These are phyloP conservation scores for Streptanthus diversifolius DNA, from an alignment of 345 rosid species.

Conservation along the genomic window DNA sequence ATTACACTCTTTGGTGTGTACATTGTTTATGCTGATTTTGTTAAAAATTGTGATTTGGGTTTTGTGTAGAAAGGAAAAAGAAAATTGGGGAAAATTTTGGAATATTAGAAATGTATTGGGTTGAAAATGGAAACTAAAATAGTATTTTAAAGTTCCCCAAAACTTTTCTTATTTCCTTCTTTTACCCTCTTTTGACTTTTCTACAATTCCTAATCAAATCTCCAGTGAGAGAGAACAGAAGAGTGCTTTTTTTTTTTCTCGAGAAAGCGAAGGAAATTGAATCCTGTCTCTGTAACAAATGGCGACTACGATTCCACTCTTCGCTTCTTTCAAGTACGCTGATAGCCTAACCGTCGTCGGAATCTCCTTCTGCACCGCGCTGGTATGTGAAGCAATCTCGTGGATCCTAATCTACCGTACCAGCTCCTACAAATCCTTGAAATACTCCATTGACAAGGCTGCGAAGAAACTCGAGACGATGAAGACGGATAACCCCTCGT, in stretches of 20 bases:
- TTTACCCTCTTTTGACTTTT: conserved; percentile 6
- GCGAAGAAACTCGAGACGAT: conserved; percentile 92
- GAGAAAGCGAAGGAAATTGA: not conserved
- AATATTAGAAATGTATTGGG: not conserved
- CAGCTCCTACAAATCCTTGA: conserved; percentile 80
- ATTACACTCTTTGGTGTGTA: not conserved
- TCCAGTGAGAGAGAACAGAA: not conserved
- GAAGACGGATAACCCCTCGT: conserved; percentile 61
- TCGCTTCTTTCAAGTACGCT: conserved; percentile 65
- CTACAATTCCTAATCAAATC: conserved; percentile 11
- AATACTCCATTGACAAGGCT: conserved; percentile 91
- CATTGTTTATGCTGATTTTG: not conserved
- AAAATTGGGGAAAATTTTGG: not conserved
- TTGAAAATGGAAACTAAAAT: not conserved
- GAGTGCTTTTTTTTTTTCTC: not conserved
- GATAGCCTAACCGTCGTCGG: conserved; percentile 86
- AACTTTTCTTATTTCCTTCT: not conserved
- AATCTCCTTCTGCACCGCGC: conserved; percentile 89
- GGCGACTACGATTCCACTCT: conserved; percentile 45
- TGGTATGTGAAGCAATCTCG: conserved; percentile 91
- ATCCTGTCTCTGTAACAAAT: conserved; percentile 8
- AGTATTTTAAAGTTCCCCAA: not conserved
- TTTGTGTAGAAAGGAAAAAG: not conserved
- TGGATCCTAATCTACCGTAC: conserved; percentile 98
- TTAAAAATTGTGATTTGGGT: not conserved